Conservation (phyloP, 306 rosid species). For the Glycine soja region DNA sequence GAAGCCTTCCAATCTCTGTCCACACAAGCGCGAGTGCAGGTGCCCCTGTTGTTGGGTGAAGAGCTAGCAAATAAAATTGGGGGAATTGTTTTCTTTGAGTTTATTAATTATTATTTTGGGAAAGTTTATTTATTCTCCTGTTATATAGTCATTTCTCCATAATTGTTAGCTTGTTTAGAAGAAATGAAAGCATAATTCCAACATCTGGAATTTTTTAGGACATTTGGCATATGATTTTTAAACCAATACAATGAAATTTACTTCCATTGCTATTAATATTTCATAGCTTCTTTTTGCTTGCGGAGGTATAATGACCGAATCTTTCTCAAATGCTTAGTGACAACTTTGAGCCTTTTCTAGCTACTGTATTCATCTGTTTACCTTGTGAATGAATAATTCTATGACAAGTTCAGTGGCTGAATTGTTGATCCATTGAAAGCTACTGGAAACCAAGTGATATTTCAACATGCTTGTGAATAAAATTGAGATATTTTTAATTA, state of each 20-base stretch:
- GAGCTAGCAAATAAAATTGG: background rate
- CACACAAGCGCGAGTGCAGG: too few species aligned
- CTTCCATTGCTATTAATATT: conserved; percentile 3
- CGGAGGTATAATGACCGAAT: background rate
- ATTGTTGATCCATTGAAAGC: too few species aligned
- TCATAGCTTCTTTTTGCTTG: conserved; percentile 17
- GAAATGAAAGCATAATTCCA: conserved; percentile 22
- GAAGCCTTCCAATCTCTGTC: too few species aligned
- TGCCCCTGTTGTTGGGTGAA: too few species aligned
- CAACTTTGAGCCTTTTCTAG: background rate
- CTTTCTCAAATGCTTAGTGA: background rate
- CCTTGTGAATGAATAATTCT: background rate
- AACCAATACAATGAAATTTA: background rate
- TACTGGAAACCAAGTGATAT: too few species aligned
- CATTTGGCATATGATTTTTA: conserved; percentile 2
- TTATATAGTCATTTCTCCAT: background rate
- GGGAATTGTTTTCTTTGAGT: conserved; percentile 10
- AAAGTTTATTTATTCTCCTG: background rate
- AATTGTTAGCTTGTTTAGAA: conserved; percentile 7
- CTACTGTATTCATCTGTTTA: too few species aligned
- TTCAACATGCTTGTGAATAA: background rate
- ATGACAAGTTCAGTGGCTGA: conserved; percentile 10
- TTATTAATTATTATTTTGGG: background rate
- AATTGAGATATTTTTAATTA: background rate
- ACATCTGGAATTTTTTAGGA: background rate